Evolutionary conservation across 2,329 filamentous ascomycete species (phyloP), one percentile per base, ranked within the genome.

Genomic region (Dryadomyces quercus-mongolicae): DNA sequence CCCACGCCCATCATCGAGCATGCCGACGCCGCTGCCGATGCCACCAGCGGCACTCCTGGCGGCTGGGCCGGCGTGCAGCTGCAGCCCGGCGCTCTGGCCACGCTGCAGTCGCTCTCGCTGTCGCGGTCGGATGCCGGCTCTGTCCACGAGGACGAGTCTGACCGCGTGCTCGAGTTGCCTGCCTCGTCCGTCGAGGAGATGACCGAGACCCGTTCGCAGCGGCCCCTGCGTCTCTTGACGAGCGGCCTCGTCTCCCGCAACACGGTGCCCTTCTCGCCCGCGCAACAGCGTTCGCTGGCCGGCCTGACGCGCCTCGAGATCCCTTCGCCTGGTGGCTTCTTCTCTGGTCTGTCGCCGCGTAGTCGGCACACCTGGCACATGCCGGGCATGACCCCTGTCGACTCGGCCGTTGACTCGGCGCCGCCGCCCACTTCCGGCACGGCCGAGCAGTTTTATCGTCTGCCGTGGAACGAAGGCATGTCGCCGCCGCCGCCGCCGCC

Each of bases 251-350:
- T 3, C 42, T 5, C 18, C 18, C 65, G 64, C 31, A 60, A 64
- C 47, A 59, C 66, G 10, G 59, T 66, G 40, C 62, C 67, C 16
- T 67, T 69, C 15, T 68, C 74, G 0, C 70, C 79, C 10, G 70
- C 75, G 9, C 79, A 80, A 46, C 76, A 74, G 55, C 69, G 75
- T 55, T 85, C 84, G 15, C 74, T 83, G 15, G 84, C 84, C 54
- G 86, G 84, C 43, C 77, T 96, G 58, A 91, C 87, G 20, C 83
- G 80, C 56, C 77, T 96, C 20, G 91, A 91, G 25, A 90, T 97
- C 38, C 92, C 91, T 6, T 96, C 92, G 0, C 92, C 92, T 0
- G 86, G 88, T 25, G 89, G 86, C 1, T 96, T 96, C 74, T 96
- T 96, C 69, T 88, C 88, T 2, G 89, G 86, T 0, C 77, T 96